Conservation (phyloP, 2,329 filamentous ascomycete genomes). For the Scedosporium apiospermum region DNA sequence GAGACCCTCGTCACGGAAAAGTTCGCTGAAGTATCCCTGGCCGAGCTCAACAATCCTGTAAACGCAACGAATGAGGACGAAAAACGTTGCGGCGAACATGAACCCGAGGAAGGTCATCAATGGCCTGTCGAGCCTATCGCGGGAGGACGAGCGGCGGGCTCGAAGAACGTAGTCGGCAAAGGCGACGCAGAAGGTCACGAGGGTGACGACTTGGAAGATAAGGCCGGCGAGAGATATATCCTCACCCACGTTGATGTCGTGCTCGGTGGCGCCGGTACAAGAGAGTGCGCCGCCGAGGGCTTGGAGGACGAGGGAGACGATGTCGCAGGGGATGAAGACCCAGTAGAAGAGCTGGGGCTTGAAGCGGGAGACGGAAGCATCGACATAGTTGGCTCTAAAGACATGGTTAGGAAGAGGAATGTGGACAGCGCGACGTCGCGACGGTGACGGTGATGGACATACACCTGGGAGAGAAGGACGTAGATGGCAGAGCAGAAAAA, state of each 20-base stretch:
- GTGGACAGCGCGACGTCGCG: neutral
- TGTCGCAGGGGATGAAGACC: constrained; percentile 37
- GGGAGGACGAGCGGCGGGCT: constrained; percentile 16
- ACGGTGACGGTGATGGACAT: neutral
- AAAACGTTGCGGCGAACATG: constrained; percentile 39
- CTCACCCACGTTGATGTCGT: constrained; percentile 26
- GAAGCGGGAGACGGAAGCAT: constrained; percentile 19
- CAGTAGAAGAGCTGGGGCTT: constrained; percentile 20
- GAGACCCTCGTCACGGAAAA: constrained; percentile 31
- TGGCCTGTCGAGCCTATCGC: constrained; percentile 18
- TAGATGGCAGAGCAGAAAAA: constrained; percentile 20
- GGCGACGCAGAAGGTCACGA: constrained; percentile 32
- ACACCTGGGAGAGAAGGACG: constrained; percentile 9
- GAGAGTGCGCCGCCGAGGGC: constrained; percentile 39
- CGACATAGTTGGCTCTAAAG: constrained; percentile 16
- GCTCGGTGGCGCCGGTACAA: constrained; percentile 22
- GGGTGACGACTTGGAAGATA: constrained; percentile 39
- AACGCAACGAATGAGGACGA: constrained; percentile 46
- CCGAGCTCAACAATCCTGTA: constrained; percentile 51
- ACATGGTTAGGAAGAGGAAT: constrained; percentile 15
- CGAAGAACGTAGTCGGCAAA: constrained; percentile 30
- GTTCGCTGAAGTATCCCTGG: constrained; percentile 40
- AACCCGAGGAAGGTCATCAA: constrained; percentile 41
- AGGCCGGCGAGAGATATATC: constrained; percentile 42
- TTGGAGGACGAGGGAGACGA: constrained; percentile 41